These are phyloP conservation scores for Petasospora rhodanensis DNA, from an alignment of 1,139 yeast genomes.

Conservation along the genomic window DNA sequence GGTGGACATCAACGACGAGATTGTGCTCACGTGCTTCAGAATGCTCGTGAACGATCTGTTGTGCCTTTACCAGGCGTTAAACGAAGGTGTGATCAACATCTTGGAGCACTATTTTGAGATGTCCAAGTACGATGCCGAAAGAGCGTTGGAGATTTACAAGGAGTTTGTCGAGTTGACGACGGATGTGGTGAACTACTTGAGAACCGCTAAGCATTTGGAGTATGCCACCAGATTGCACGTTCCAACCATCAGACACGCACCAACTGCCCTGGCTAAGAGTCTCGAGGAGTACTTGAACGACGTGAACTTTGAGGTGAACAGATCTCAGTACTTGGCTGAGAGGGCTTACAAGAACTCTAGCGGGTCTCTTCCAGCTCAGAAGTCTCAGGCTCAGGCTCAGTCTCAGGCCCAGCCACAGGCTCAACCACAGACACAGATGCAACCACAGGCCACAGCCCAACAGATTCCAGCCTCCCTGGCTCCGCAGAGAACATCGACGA, in stretches of 20 bases:
- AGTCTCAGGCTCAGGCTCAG: constrained; percentile 13
- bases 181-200: constrained; percentile 79
- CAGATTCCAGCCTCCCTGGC: no score
- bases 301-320: constrained; percentile 76
- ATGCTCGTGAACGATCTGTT: constrained; percentile 82
- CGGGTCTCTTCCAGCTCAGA: constrained; percentile 11
- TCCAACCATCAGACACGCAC: constrained; percentile 96
- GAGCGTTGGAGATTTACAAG: constrained; percentile 80
- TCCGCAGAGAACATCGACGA: no score
- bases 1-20: constrained; percentile 66
- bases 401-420: constrained; percentile 13
- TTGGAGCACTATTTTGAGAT: constrained; percentile 94
- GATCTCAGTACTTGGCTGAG: constrained; percentile 73
- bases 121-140: constrained; percentile 78
- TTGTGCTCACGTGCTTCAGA: constrained; percentile 78
- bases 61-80: constrained; percentile 78
- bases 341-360: constrained; percentile 36
- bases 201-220: constrained; percentile 86
- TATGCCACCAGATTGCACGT: constrained; percentile 84
- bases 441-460: no score
- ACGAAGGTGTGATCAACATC: constrained; percentile 91
- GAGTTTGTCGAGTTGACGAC: constrained; percentile 83
- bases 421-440: constrained; percentile 15
- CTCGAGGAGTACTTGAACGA: constrained; percentile 85
- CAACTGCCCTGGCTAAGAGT: constrained; percentile 83